A percentile compares a stretch with the other conserved stretches of the same genome.
Evolutionary conservation across 2,329 filamentous ascomycete species (phyloP).

Genomic region (Xylariaceae sp.): DNA sequence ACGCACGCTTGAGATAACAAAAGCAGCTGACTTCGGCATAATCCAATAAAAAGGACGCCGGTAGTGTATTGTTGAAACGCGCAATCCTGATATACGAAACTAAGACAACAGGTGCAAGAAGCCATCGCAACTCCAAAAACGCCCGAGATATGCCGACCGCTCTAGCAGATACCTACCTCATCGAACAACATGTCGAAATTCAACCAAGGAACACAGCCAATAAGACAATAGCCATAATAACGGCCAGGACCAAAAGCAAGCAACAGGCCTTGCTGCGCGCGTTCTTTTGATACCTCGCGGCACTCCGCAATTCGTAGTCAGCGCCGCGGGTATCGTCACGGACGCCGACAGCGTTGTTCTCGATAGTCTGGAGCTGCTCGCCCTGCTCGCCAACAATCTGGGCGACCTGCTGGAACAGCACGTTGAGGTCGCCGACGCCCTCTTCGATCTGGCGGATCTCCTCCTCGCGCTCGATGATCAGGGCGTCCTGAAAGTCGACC

Average conservation of each 20-base stretch:
- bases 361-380: slow-evolving; percentile 82
- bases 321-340: slow-evolving; percentile 82
- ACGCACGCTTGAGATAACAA: too few relatives aligned
- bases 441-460: slow-evolving; percentile 98
- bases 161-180: neutral
- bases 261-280: slow-evolving; percentile 95
- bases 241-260: slow-evolving; percentile 80
- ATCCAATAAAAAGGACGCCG: slow-evolving; percentile 1
- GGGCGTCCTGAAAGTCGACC: slow-evolving; percentile 93
- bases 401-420: slow-evolving; percentile 96
- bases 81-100: slow-evolving; percentile 13
- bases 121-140: slow-evolving; percentile 21
- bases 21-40: neutral
- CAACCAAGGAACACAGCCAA: slow-evolving; percentile 81
- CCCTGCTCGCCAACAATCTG: slow-evolving; percentile 96
- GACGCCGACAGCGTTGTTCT: slow-evolving; percentile 83
- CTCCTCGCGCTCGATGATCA: slow-evolving; percentile 94
- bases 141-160: slow-evolving; percentile 19
- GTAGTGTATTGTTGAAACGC: neutral
- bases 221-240: slow-evolving; percentile 88
- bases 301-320: slow-evolving; percentile 81
- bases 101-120: slow-evolving; percentile 1
- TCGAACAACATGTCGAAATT: slow-evolving; percentile 19
- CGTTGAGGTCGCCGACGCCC: slow-evolving; percentile 91
- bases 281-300: slow-evolving; percentile 91